Base-by-base conservation (phyloP, 805 yeast genomes). In the Candida michaelii region DNA sequence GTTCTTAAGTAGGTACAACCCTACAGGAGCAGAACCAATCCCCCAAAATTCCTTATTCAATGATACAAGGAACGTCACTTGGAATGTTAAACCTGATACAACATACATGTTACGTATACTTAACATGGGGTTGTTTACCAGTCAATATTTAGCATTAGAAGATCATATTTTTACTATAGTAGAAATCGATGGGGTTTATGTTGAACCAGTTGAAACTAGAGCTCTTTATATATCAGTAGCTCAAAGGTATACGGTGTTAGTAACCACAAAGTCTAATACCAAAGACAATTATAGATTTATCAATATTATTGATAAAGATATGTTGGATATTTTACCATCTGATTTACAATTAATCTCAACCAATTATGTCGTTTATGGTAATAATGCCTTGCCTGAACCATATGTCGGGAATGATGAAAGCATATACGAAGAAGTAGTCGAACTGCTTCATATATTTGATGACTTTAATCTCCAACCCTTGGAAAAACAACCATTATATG, bases 11-110 rank as follows among this genome's bases (percentile, higher is more conserved):
- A 61, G 82, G 48, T 82, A 74, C 71, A 93, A 93, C 66, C 99
- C 99, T 45, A 88, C 97, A 8, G 99, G 99, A 58, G 97, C 98
- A 33, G 99, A 93, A 69, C 99, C 99, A 39, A 82, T 93, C 53
- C 99, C 99, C 7, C 85, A 86, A 51, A 72, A 76, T 60, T 65
- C 85, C 53, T 74, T 93, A 54, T 72, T 89, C 63, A 91, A 91
- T 69, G 89, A 89, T 59, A 83, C 96, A 10, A 77, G 73, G 56
- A 84, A 85, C 64, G 70, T 77, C 57, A 78, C 90, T n/a, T 80
- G 89, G 85, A 51, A 66, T 7, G 95, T 91, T 43, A 59, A 86
- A 68, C 96, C 98, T 6, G 80, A 81, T 66, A 89, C 80, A 29
- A 90, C 97, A 13, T 93, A 93, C 63, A 68, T 85, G 53, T 52